Evolutionary conservation across 805 yeast species (phyloP).

Genomic region (Kuraishia cidri): DNA sequence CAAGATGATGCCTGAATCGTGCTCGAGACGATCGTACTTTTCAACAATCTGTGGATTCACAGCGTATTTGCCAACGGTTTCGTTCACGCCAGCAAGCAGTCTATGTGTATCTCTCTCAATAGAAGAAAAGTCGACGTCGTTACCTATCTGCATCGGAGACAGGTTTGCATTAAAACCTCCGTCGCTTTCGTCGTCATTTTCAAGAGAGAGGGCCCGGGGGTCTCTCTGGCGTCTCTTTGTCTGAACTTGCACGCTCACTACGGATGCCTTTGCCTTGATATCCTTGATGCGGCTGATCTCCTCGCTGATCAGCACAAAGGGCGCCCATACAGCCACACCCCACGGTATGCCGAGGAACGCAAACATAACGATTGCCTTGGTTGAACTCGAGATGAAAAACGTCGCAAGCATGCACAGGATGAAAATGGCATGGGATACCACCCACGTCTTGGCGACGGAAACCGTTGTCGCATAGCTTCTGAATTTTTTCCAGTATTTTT

Average conservation of each 20-base stretch:
- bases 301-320: slow-evolving; percentile 52
- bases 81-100: not conserved
- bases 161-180: not conserved
- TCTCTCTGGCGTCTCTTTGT: too few relatives aligned
- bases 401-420: slow-evolving; percentile 38
- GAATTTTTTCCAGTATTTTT: not conserved
- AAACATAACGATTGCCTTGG: slow-evolving; percentile 36
- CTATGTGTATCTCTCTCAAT: not conserved
- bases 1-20: slow-evolving; percentile 46
- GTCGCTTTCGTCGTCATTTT: not conserved
- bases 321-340: slow-evolving; percentile 64
- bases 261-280: slow-evolving; percentile 22
- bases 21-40: slow-evolving; percentile 31
- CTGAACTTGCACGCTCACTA: not conserved
- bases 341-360: slow-evolving; percentile 51
- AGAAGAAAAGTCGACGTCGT: not conserved
- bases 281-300: slow-evolving; percentile 44
- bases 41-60: slow-evolving; percentile 11
- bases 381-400: slow-evolving; percentile 29
- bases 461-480: slow-evolving; percentile 3
- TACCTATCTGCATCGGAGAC: not conserved
- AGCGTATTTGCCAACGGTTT: not conserved
- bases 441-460: slow-evolving; percentile 38
- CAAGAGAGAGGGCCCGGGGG: too few relatives aligned
- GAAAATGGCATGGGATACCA: slow-evolving; percentile 38